Evolutionary conservation across 345 rosid species (phyloP).

Genomic region (Eucalyptus sp.): DNA sequence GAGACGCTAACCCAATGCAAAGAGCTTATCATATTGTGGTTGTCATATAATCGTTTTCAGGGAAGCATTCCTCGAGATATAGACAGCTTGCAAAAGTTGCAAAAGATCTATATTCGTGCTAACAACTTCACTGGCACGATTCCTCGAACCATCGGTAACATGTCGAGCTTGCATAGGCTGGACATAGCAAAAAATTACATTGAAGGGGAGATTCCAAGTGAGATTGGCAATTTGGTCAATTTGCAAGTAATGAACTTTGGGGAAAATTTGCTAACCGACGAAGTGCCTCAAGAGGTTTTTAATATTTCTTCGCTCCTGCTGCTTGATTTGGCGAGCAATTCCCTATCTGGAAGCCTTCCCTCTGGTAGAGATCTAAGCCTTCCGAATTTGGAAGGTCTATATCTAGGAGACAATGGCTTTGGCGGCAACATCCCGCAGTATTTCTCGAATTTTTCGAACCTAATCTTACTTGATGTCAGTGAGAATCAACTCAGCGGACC

Average conservation of each 20-base stretch:
- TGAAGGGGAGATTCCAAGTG: too few relatives aligned
- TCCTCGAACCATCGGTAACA: too few relatives aligned
- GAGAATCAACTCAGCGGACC: fast-evolving
- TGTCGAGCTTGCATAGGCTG: fast-evolving
- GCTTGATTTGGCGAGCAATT: fast-evolving
- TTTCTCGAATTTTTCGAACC: too few relatives aligned
- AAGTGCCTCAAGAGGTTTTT: too few relatives aligned
- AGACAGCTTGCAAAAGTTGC: too few relatives aligned
- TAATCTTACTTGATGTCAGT: fast-evolving
- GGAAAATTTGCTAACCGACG: fast-evolving
- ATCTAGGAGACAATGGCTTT: fast-evolving
- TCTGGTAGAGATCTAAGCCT: too few relatives aligned
- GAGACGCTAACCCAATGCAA: too few relatives aligned
- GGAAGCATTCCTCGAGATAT: too few relatives aligned
- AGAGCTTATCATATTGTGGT: too few relatives aligned
- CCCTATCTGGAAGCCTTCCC: too few relatives aligned
- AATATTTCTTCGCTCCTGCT: fast-evolving
- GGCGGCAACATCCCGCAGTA: fast-evolving
- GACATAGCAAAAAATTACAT: fast-evolving
- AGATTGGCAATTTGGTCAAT: too few relatives aligned
- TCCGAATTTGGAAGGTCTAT: fast-evolving
- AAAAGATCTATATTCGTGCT: fast-evolving
- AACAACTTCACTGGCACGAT: fast-evolving
- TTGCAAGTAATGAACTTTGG: fast-evolving
- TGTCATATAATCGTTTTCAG: too few relatives aligned